Conservation (phyloP, 176 grass and related monocot species). For the Miscanthus lutarioriparius region DNA sequence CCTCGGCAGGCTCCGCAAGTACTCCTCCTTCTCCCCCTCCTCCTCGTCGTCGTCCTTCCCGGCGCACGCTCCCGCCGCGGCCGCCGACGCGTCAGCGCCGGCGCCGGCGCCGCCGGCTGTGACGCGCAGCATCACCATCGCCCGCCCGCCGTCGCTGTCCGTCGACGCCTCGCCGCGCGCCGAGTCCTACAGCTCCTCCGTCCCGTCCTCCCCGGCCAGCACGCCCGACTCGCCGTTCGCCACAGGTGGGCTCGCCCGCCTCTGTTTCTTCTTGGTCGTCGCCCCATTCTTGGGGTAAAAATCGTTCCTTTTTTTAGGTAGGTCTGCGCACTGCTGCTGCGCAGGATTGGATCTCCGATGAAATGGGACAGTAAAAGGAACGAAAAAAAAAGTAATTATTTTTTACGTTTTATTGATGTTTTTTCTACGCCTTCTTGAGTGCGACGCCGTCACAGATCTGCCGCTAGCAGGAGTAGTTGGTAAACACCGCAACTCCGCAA, state of each 20-base stretch:
- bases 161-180: constrained; percentile 23
- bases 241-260: constrained; percentile 22
- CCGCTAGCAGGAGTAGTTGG: background rate
- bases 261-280: constrained; percentile 3
- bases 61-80: background rate
- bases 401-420: background rate
- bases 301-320: background rate
- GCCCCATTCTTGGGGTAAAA: background rate
- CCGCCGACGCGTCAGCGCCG: background rate
- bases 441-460: constrained; percentile 6
- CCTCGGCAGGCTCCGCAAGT: constrained; percentile 76
- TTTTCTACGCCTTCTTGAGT: background rate
- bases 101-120: constrained; percentile 31
- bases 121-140: constrained; percentile 64
- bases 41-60: constrained; percentile 40
- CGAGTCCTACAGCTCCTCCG: constrained; percentile 47
- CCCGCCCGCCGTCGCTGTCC: constrained; percentile 40
- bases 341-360: constrained; percentile 29
- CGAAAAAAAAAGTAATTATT: no score
- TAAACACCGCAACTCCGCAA: background rate
- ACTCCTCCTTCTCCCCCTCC: constrained; percentile 59
- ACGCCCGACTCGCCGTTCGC: constrained; percentile 53
- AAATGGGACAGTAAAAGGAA: background rate
- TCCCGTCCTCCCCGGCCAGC: constrained; percentile 57
- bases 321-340: background rate